These are phyloP conservation scores for Lepidopterella palustris DNA, from an alignment of 495 filamentous ascomycete genomes.

Conservation along the genomic window DNA sequence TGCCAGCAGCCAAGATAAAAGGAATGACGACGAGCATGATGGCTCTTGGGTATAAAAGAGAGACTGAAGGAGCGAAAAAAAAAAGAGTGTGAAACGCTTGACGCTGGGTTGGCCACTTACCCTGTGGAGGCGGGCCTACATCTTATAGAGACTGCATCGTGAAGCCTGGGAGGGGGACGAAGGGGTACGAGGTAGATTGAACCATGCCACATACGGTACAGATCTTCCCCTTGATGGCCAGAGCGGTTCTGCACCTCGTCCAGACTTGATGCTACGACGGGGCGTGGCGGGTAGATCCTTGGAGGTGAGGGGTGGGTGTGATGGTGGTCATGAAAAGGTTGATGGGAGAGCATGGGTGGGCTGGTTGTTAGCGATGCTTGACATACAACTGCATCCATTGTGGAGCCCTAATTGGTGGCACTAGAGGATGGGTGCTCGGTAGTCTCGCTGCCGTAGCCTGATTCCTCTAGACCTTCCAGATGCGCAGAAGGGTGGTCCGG, in stretches of 20 bases:
- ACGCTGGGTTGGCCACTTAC: neutral
- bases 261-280: neutral
- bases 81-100: neutral
- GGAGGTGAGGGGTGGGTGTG: neutral
- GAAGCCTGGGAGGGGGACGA: neutral
- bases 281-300: neutral
- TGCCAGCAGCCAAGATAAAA: constrained; percentile 28
- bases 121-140: neutral
- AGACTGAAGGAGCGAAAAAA: neutral
- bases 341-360: neutral
- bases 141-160: neutral
- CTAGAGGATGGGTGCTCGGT: neutral
- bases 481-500: neutral
- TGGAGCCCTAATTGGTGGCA: neutral
- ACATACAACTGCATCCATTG: neutral
- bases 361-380: neutral
- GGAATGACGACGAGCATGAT: constrained; percentile 21
- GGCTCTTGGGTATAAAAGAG: constrained; percentile 7
- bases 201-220: neutral
- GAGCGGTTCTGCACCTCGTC: neutral
- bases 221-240: neutral
- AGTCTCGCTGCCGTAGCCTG: neutral
- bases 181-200: neutral
- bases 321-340: neutral
- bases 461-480: neutral